These are phyloP conservation scores for Vachellia collinsii DNA, from an alignment of 306 rosid species.

Conservation along the genomic window DNA sequence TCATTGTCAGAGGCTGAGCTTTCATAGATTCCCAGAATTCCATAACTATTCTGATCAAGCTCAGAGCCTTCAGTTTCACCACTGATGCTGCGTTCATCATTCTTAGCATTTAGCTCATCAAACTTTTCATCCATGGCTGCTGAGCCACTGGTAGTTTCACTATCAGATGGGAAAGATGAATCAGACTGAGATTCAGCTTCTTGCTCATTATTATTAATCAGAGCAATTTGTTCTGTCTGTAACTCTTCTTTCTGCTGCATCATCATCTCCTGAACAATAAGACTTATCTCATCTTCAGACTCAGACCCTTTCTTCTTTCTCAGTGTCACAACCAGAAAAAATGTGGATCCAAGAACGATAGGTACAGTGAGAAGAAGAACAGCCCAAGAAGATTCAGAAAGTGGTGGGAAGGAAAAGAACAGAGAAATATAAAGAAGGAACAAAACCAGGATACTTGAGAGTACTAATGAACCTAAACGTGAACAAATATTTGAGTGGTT, in stretches of 20 bases:
- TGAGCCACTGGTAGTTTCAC: slow-evolving; percentile 50
- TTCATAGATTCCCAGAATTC: slow-evolving; percentile 35
- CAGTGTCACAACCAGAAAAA: slow-evolving; percentile 44
- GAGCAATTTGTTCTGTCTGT: slow-evolving; percentile 33
- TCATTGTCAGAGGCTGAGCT: slow-evolving; percentile 47
- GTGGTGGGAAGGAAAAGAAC: slow-evolving; percentile 38
- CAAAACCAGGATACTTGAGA: slow-evolving; percentile 39
- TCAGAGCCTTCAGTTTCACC: slow-evolving; percentile 42
- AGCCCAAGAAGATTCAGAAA: slow-evolving; percentile 42
- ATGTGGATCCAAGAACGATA: slow-evolving; percentile 44
- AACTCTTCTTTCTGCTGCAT: slow-evolving; percentile 19
- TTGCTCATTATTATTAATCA: slow-evolving; percentile 37
- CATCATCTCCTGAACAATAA: slow-evolving; percentile 22
- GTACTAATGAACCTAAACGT: slow-evolving; percentile 31
- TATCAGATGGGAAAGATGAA: slow-evolving; percentile 45
- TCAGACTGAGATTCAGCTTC: slow-evolving; percentile 39
- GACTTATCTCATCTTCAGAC: slow-evolving; percentile 32
- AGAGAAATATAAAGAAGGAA: slow-evolving; percentile 41
- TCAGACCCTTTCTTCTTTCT: slow-evolving; percentile 45
- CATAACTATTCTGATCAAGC: slow-evolving; percentile 34
- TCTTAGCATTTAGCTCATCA: slow-evolving; percentile 37
- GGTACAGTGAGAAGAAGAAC: slow-evolving; percentile 46
- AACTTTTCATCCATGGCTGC: slow-evolving; percentile 37
- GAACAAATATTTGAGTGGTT: slow-evolving; percentile 34
- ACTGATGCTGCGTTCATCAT: slow-evolving; percentile 47